Evolutionary conservation across 2,329 filamentous ascomycete genomes (phyloP).

Genomic region (Penicillium sp.): DNA sequence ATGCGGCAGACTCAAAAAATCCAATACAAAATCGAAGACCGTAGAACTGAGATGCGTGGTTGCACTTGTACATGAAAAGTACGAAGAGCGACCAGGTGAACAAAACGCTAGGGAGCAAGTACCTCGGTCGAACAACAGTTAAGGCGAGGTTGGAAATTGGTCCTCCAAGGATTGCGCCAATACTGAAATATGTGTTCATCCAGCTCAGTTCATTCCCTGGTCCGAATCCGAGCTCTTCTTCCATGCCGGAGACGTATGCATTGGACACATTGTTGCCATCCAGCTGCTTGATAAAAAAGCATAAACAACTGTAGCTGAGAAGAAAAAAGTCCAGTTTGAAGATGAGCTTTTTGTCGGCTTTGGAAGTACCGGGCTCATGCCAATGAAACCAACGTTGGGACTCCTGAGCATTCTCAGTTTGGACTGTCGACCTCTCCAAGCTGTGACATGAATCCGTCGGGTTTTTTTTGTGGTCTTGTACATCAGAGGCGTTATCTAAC

Average conservation of each 20-base stretch:
- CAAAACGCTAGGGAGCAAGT: background rate
- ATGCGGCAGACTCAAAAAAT: background rate
- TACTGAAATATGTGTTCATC: background rate
- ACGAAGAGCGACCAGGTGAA: background rate
- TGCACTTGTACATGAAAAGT: background rate
- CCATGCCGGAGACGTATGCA: background rate
- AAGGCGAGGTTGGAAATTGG: background rate
- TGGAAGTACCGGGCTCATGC: background rate
- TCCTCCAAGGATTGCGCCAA: background rate
- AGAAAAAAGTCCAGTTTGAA: background rate
- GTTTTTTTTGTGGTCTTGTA: background rate
- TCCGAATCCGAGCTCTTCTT: background rate
- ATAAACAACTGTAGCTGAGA: background rate
- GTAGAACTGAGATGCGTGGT: background rate
- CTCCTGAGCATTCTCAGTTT: background rate
- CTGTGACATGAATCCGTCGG: background rate
- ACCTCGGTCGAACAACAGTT: background rate
- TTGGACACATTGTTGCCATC: background rate
- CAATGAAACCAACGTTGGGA: background rate
- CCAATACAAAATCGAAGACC: background rate
- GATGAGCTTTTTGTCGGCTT: background rate
- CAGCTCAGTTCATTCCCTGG: background rate
- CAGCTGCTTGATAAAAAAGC: background rate
- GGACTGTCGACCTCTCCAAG: background rate
- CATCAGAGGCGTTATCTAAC: background rate